Evolutionary conservation across 768 basidiomycete species (phyloP).

Genomic region (Tylopilus cervinicoccineus): DNA sequence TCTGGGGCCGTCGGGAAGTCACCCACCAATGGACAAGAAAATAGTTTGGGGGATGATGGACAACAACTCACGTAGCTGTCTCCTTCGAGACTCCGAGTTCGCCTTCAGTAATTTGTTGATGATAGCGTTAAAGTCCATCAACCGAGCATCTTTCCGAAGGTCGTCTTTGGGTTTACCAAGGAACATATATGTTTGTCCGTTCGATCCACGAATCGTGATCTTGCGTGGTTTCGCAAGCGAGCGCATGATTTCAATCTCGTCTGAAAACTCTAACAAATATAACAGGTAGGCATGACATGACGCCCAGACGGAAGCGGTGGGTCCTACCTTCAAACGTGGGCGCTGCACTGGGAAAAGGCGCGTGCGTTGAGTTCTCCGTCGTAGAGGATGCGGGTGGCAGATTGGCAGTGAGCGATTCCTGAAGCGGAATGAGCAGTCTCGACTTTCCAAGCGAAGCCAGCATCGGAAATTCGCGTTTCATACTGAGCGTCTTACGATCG

Average conservation of each 20-base stretch:
- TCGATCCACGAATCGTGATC: conserved; percentile 75
- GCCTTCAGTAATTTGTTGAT: conserved; percentile 95
- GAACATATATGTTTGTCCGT: conserved; percentile 86
- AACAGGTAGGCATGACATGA: neutral
- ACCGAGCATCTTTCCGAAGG: conserved; percentile 89
- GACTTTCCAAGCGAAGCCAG: conserved; percentile 57
- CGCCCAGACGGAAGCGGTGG: neutral
- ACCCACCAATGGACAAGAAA: neutral
- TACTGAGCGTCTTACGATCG: conserved; percentile 34
- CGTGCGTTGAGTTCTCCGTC: conserved; percentile 50
- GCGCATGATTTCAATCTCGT: conserved; percentile 87
- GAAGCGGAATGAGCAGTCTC: conserved; percentile 81
- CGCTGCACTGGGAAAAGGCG: conserved; percentile 74
- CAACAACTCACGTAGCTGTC: conserved; percentile 74
- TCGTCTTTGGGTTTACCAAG: conserved; percentile 97
- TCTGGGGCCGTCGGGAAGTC: conserved; percentile 34
- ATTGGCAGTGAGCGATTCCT: conserved; percentile 85
- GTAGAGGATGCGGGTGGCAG: conserved; percentile 70
- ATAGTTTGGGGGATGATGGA: neutral
- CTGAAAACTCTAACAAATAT: conserved; percentile 55
- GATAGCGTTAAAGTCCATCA: conserved; percentile 98
- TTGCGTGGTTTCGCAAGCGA: conserved; percentile 91
- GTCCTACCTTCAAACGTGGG: conserved; percentile 67
- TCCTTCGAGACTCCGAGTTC: conserved; percentile 86
- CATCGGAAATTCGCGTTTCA: conserved; percentile 51